Evolutionary conservation across 176 grass and related monocot genomes (phyloP).

Genomic region (Phragmites australis): DNA sequence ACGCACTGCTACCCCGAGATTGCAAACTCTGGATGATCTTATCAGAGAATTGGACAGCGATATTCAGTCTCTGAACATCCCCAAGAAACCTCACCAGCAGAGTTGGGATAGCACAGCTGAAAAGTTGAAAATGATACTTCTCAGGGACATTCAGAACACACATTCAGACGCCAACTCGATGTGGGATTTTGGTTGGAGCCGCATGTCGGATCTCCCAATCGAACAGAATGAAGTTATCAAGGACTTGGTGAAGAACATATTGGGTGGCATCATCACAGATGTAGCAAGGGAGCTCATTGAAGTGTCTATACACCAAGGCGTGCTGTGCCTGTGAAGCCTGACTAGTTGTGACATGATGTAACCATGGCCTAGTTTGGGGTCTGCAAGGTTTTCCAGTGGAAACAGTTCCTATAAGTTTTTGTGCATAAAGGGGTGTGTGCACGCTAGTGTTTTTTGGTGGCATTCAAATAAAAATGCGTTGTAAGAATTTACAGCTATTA

Average conservation of each 20-base stretch:
- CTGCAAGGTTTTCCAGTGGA: not conserved
- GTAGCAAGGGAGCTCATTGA: constrained; percentile 66
- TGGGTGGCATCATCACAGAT: constrained; percentile 75
- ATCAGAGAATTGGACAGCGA: constrained; percentile 76
- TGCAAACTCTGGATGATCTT: constrained; percentile 49
- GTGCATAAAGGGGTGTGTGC: not conserved
- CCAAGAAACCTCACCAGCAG: constrained; percentile 10
- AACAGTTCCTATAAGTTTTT: not conserved
- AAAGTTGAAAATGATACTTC: constrained; percentile 48
- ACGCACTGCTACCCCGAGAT: not conserved
- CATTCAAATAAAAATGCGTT: not conserved
- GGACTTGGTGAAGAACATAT: constrained; percentile 74
- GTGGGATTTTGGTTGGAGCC: constrained; percentile 86
- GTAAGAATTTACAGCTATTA: not conserved
- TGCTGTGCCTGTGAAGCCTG: constrained; percentile 34
- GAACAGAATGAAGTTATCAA: constrained; percentile 55
- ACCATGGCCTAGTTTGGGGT: constrained; percentile 2
- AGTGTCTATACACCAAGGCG: constrained; percentile 18
- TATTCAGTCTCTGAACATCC: constrained; percentile 56
- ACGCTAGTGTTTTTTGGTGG: not conserved
- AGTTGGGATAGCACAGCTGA: constrained; percentile 32
- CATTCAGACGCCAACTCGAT: constrained; percentile 72
- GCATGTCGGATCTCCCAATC: constrained; percentile 15
- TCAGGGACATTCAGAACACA: constrained; percentile 54
- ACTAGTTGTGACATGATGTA: not conserved